A percentile compares a stretch with the other conserved stretches of the same genome.
Evolutionary conservation across 352 stramenopile genomes (phyloP).

Genomic region (Blastocystis sp.): DNA sequence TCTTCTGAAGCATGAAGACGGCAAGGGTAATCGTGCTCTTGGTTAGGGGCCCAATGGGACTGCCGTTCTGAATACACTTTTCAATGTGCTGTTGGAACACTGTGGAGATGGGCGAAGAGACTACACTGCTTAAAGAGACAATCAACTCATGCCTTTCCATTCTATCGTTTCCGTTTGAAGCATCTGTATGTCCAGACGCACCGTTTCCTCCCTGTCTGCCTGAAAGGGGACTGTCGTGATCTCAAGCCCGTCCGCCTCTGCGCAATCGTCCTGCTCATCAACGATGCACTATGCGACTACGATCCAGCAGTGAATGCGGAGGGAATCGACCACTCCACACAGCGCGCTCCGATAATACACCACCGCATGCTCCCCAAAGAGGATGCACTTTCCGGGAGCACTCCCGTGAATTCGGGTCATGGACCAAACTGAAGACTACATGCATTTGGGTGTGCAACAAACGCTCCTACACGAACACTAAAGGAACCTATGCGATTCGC

Average conservation of each 20-base stretch:
- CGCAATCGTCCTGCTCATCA: background rate
- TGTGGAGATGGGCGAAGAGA: background rate
- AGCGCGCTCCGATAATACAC: conserved; percentile 76
- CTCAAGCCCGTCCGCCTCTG: too few relatives aligned
- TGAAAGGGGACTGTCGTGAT: too few relatives aligned
- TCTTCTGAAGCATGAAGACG: too few relatives aligned
- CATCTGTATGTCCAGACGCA: background rate
- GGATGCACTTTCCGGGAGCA: conserved; percentile 82
- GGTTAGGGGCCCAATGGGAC: too few relatives aligned
- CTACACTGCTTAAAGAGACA: background rate
- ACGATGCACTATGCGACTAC: background rate
- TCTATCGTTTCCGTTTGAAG: background rate
- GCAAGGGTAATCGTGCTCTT: too few relatives aligned
- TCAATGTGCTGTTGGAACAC: background rate
- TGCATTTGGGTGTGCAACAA: background rate
- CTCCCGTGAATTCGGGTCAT: background rate
- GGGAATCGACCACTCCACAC: conserved; percentile 14
- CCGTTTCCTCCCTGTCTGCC: background rate
- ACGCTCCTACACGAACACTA: background rate
- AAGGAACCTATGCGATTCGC: background rate
- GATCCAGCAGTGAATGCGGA: conserved; percentile 8
- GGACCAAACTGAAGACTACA: too few relatives aligned
- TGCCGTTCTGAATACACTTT: too few relatives aligned
- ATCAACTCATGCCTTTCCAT: background rate
- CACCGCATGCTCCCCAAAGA: conserved; percentile 84